Percentiles rank a stretch among this genome's conserved stretches.
Evolutionary conservation across 306 rosid species (phyloP).

Genomic region (Arachis stenosperma): DNA sequence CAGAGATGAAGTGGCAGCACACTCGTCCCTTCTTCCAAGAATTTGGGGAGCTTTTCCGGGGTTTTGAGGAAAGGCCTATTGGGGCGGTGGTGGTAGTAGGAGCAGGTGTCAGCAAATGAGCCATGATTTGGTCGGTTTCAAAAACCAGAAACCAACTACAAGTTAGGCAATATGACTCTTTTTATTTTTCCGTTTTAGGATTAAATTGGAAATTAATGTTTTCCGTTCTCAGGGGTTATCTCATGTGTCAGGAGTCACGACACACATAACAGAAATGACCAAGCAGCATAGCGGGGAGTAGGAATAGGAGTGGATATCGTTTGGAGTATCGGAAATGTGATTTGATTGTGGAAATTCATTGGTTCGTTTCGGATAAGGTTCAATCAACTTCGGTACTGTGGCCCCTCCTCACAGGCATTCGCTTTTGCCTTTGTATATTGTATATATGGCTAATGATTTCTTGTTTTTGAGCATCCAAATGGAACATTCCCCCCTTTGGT

Average conservation of each 20-base stretch:
- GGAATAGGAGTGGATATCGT: conserved; percentile 42
- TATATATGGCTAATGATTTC: neutral
- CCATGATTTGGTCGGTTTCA: conserved; percentile 45
- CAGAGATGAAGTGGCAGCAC: conserved; percentile 21
- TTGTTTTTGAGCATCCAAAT: neutral
- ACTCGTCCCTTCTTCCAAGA: conserved; percentile 23
- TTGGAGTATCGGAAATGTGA: conserved; percentile 28
- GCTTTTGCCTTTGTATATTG: neutral
- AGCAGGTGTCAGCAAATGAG: conserved; percentile 56
- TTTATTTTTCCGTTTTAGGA: neutral
- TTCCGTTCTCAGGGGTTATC: conserved; percentile 24
- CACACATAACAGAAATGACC: neutral
- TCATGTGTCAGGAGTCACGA: neutral
- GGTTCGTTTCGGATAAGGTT: conserved; percentile 74
- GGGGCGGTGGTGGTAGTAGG: conserved; percentile 50
- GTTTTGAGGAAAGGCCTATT: conserved; percentile 40
- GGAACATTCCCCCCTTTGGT: neutral
- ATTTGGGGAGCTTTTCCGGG: conserved; percentile 24
- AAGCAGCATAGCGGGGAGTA: neutral
- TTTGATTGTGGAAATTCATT: conserved; percentile 46
- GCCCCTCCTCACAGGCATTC: conserved; percentile 52
- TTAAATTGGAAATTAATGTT: neutral
- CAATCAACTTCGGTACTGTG: conserved; percentile 44
- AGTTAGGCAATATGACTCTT: neutral
- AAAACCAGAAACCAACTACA: neutral